Evolutionary conservation across 768 basidiomycete species (phyloP), one percentile per base, ranked within the genome.

Genomic region (Auriscalpium orientale): DNA sequence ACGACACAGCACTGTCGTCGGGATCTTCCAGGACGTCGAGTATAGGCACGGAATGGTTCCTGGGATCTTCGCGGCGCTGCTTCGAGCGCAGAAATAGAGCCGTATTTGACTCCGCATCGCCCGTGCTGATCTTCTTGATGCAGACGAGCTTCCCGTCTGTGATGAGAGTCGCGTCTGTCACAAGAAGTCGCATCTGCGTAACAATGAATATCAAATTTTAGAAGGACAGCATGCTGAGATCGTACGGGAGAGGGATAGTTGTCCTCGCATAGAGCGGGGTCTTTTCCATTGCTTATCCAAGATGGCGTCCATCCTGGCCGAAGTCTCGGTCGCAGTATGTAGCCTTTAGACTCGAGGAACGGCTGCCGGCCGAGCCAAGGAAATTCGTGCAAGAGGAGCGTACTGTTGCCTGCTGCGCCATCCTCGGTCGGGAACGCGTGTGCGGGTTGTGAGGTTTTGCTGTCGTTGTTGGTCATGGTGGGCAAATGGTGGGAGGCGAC

Each of bases 161-260:
- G 3, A 62, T 55, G 10, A 70, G 64, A 0, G 62, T 70, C 0
- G 71, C 73, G 43, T 75, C 74, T 2, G 69, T 58, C 0, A 64
- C 49, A 8, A 62, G 28, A 0, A 46, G 36, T 5, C 16, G 28
- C 28, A 28, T 28, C 28, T 28, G 28, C 28, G 28, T 28, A 28
- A 28, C 28, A 28, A 28, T 5, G 4, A 28, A 28, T 28, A 7
- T 28, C 28, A 4, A 28, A 28, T 28, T 28, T 28, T 4, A 5
- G 2, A 28, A 28, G 28, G 7, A 28, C 28, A 28, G 28, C 28
- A 28, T 28, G 28, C 28, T 28, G 28, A 28, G 28, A 28, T 2
- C 56, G 53, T 7, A 59, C 58, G 0, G 58, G 58, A 12, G 57
- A 49, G 1, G 2, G n/a, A 8, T 16, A n/a, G 0, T 38, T 35